phyloP scores from a whole-genome alignment of 2,329 filamentous ascomycete genomes.

The Phyllosticta citribraziliensis region DNA sequence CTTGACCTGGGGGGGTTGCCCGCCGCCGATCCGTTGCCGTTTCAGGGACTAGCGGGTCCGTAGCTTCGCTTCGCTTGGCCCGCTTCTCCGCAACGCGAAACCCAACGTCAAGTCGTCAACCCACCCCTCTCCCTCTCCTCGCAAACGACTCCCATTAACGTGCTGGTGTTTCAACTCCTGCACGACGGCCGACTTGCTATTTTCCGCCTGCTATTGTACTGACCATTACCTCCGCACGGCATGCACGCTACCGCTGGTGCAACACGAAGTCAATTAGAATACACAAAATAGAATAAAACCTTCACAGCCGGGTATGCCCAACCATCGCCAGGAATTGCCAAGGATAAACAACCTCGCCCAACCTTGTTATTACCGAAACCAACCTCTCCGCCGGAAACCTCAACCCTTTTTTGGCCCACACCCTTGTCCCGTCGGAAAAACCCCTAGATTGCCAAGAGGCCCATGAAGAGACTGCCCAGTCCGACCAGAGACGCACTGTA shows the following conservation, averaged over 20 bases:
- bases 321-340: not conserved
- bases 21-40: conserved; percentile 1
- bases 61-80: not conserved
- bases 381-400: not conserved
- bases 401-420: not conserved
- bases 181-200: not conserved
- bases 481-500: not conserved
- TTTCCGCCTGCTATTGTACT: not conserved
- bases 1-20: conserved; percentile 3
- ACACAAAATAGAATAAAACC: not conserved
- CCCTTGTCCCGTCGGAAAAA: not conserved
- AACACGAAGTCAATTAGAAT: not conserved
- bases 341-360: not conserved
- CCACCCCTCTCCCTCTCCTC: not conserved
- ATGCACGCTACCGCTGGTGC: not conserved
- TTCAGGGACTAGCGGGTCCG: not conserved
- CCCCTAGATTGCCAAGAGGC: conserved; percentile 3
- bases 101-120: not conserved
- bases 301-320: not conserved
- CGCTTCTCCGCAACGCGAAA: not conserved
- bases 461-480: conserved; percentile 4
- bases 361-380: not conserved
- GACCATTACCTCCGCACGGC: not conserved
- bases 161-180: not conserved
- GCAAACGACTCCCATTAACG: not conserved